Base-by-base conservation (phyloP, 2,329 filamentous ascomycete genomes). In the Torrubiellomyces zombiae region DNA sequence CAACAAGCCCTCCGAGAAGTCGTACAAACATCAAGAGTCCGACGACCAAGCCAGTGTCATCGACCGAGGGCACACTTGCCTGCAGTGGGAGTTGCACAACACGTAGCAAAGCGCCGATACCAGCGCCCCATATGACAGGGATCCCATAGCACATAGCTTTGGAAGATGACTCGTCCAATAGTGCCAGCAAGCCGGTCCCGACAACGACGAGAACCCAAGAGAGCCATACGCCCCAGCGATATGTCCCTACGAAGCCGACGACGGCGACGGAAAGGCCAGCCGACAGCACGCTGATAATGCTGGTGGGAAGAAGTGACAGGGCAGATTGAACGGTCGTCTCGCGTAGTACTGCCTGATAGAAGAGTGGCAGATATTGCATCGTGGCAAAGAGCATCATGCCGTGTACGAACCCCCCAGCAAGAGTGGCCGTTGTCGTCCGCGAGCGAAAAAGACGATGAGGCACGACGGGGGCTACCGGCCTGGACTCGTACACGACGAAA, bases 331-430 rank as follows among this genome's bases (percentile, higher is more conserved):
- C 23, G 0, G 44, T 34, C 0, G 40, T 34, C 13, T 50, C 26
- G 12, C 44, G 34, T 13, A 33, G 25, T 2, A 52, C 41, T 6
- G 49, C 40, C 27, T 53, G 46, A 30, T 40, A 51, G 19, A 44
- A 44, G 1, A 50, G 24, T 0, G 49, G 50, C 2, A 51, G 14
- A 28, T 50, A 51, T n/a, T 34, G 35, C 7, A 48, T 21, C 7
- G 47, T 27, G 1, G 39, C 28, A 29, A 38, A 45, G 3, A 51
- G 25, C 5, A 44, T 20, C 26, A 43, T 29, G 4, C 50, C 49
- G 21, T 53, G 43, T 4, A 50, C 20, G 23, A 46, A 42, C 7
- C 32, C 42, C 2, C 36, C 37, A 4, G 37, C 23, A 0, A 50
- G 24, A 0, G 42, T 41, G 9, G 33, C 30, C 0, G 22, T 11